These are phyloP conservation scores for Pyrenophora teres DNA, from an alignment of 2,329 filamentous ascomycete genomes.

Conservation along the genomic window DNA sequence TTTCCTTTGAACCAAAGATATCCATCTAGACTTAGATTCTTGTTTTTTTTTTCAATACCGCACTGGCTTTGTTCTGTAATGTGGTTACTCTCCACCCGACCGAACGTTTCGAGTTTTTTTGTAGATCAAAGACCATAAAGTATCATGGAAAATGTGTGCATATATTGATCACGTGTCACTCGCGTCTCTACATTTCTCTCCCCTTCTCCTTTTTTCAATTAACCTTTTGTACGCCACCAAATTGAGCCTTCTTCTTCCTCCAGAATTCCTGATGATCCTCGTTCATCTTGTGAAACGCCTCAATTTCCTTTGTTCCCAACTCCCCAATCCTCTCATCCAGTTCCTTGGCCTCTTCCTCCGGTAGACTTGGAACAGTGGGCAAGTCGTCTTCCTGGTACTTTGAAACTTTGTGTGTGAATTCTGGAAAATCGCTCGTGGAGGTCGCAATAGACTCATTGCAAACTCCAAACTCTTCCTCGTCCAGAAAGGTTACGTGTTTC, in stretches of 20 bases:
- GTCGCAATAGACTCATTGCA: neutral
- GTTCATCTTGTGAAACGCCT: conserved; percentile 26
- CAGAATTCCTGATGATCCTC: conserved; percentile 31
- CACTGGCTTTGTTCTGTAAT: too few species aligned
- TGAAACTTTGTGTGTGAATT: conserved; percentile 25
- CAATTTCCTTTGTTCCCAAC: conserved; percentile 28
- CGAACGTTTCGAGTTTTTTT: neutral
- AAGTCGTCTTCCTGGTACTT: conserved; percentile 9
- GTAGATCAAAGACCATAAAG: too few species aligned
- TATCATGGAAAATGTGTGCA: too few species aligned
- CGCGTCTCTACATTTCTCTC: neutral
- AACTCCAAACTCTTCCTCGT: neutral
- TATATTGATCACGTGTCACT: too few species aligned
- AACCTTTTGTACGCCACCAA: conserved; percentile 18
- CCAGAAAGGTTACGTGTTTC: conserved; percentile 33
- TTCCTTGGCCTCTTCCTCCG: conserved; percentile 15
- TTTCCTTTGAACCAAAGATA: conserved; percentile 30
- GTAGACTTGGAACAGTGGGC: conserved; percentile 12
- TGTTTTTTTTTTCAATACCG: conserved; percentile 3
- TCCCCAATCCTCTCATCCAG: conserved; percentile 21
- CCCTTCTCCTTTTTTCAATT: conserved; percentile 13
- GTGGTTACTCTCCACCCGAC: neutral
- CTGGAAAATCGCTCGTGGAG: conserved; percentile 11
- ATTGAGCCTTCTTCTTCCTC: conserved; percentile 30
- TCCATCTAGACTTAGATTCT: conserved; percentile 37